Evolutionary conservation across 2,329 filamentous ascomycete species (phyloP).

Genomic region (Cladosporium sp.): DNA sequence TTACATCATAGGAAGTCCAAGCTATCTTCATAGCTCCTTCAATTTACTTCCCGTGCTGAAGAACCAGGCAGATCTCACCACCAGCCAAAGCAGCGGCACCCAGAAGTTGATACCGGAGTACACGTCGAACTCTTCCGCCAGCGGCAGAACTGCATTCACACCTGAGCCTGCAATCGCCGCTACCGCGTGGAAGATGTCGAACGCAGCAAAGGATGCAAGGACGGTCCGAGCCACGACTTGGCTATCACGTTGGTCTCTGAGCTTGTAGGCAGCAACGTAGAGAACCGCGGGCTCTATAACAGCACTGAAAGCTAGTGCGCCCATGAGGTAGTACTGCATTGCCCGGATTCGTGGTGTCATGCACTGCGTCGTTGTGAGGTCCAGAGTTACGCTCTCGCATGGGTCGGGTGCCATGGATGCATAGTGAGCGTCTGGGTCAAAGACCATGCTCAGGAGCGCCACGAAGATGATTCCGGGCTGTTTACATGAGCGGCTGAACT

Average conservation of each 20-base stretch:
- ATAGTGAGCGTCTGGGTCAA: not conserved
- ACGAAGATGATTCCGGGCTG: not conserved
- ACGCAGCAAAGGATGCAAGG: not conserved
- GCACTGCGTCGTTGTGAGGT: not conserved
- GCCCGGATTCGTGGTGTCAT: not conserved
- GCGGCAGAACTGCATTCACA: not conserved
- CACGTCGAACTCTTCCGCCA: not conserved
- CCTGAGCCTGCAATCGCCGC: not conserved
- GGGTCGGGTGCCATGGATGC: not conserved
- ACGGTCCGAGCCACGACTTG: not conserved
- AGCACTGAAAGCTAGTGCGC: conserved; percentile 8
- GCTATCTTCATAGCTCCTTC: not conserved
- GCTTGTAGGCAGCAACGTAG: not conserved
- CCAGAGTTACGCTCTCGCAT: not conserved
- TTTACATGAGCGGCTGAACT: not conserved
- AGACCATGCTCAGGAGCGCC: not conserved
- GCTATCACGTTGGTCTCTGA: not conserved
- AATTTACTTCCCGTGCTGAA: not conserved
- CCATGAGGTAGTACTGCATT: conserved; percentile 7
- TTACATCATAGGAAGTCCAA: not conserved
- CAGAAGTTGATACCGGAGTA: not conserved
- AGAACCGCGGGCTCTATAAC: not conserved
- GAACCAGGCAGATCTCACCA: not conserved
- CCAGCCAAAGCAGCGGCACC: not conserved
- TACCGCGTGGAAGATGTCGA: not conserved